Percentiles rank a stretch among this genome's conserved stretches.
Conservation (phyloP, 208 protist genomes). For the Leishmania turanica region DNA sequence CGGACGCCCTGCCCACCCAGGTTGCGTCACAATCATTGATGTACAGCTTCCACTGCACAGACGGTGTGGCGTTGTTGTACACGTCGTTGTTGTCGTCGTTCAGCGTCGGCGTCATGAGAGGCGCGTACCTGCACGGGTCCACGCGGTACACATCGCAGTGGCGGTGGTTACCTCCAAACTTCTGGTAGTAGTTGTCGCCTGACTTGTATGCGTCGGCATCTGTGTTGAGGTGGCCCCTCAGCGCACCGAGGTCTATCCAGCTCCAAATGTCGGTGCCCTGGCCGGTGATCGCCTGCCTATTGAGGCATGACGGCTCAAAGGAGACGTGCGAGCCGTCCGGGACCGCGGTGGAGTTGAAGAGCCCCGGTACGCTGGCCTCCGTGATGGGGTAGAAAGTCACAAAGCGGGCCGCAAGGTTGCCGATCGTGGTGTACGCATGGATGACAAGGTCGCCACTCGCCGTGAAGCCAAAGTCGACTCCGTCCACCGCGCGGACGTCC, state of each 20-base stretch:
- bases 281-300: conserved; percentile 63
- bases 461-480: conserved; percentile 68
- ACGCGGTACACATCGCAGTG: conserved; percentile 79
- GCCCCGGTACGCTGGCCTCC: conserved; percentile 22
- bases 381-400: conserved; percentile 82
- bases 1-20: conserved; percentile 78
- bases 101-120: conserved; percentile 70
- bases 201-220: conserved; percentile 52
- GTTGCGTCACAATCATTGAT: conserved; percentile 88
- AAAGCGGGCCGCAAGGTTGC: conserved; percentile 83
- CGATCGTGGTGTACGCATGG: conserved; percentile 70
- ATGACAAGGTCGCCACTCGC: conserved; percentile 59
- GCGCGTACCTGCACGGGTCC: conserved; percentile 84
- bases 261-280: conserved; percentile 58
- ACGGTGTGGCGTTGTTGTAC: conserved; percentile 19
- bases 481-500: conserved; percentile 52
- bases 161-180: conserved; percentile 87
- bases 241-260: conserved; percentile 38
- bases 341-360: conserved; percentile 41
- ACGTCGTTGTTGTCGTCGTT: conserved; percentile 26
- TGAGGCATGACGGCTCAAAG: conserved; percentile 77
- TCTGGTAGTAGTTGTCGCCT: conserved; percentile 91
- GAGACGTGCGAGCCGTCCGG: conserved; percentile 54
- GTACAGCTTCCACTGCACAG: conserved; percentile 79
- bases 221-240: conserved; percentile 60